Base-by-base conservation (phyloP, 345 rosid species). In the Abelmoschus esculentus region DNA sequence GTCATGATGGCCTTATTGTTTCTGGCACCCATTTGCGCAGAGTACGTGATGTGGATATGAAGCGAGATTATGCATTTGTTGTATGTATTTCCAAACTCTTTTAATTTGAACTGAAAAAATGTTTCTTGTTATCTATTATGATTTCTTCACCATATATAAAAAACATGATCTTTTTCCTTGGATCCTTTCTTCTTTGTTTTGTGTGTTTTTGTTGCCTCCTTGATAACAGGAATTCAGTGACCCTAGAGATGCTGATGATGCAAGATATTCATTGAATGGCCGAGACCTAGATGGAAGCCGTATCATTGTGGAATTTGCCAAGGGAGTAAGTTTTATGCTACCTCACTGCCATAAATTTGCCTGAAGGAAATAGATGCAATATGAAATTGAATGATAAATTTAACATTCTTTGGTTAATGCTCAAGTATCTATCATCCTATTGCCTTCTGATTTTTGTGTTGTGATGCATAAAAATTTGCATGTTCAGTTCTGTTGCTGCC, bases 11-110 rank as follows among this genome's bases (percentile, higher is more conserved):
- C 96, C 90, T 87, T 89, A 89, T 86, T 89, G 83, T 89, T 87
- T 89, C 81, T 89, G 92, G 90, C 84, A 86, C 83, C 88, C 87
- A 71, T 89, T 89, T 89, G 75, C 92, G 90, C 96, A 89, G 96
- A 89, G 81, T 89, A 73, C 92, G 96, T 66, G 89, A 85, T 79
- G 96, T 89, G 92, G 96, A 89, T 87, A 87, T 89, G 96, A 89
- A 89, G 96, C 90, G 92, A 70, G 96, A 89, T 87, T 89, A 83
- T 63, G 96, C 96, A 70, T 89, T 89, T 74, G 96, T 89, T 80
- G 96, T 89, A 89, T 73, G 96, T 87, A 76, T 38, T 54, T 67
- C 67, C 66, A 44, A 49, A 14, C 50, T 60, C 63, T 73, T 3
- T 62, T 17, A 42, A 58, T 0, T 66, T 36, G 50, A 36, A 3